Base-by-base conservation (phyloP, 73 alveolate genomes). In the Diophrys sp. region DNA sequence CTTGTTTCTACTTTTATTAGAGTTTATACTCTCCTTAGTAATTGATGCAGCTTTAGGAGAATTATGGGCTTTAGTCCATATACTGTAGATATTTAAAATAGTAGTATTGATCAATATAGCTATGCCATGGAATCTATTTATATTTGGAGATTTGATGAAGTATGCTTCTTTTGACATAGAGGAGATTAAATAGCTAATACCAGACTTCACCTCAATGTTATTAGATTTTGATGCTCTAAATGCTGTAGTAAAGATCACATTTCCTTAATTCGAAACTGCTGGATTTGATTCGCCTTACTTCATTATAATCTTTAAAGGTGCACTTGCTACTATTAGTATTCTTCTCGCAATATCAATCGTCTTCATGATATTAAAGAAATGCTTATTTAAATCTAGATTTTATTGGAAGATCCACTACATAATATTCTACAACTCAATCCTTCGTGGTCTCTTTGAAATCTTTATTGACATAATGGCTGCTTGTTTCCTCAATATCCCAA, bases 41-140 rank as follows among this genome's bases (percentile, higher is more conserved):
- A 30, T 73, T 23, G 44, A 73, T 32, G 8, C 33, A 14, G 31
- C 80, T 11, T 33, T 73, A 71, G 34, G 44, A 73, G 31, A 73
- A n/a, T n/a, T n/a, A n/a, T n/a, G n/a, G n/a, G n/a, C n/a, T n/a
- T n/a, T n/a, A n/a, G n/a, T n/a, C n/a, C n/a, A n/a, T n/a, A n/a
- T n/a, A n/a, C n/a, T n/a, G n/a, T n/a, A n/a, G n/a, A n/a, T n/a
- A n/a, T n/a, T n/a, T n/a, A n/a, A n/a, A n/a, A n/a, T n/a, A n/a
- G n/a, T n/a, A n/a, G n/a, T n/a, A n/a, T n/a, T n/a, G n/a, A n/a
- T n/a, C n/a, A n/a, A n/a, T n/a, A n/a, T n/a, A n/a, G n/a, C n/a
- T n/a, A n/a, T n/a, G n/a, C n/a, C n/a, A n/a, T n/a, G n/a, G n/a
- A n/a, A n/a, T n/a, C n/a, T n/a, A n/a, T n/a, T n/a, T n/a, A n/a